Evolutionary conservation across 805 yeast species (phyloP), one percentile per base, ranked within the genome.

Genomic region (Saccharomycopsis capsularis): DNA sequence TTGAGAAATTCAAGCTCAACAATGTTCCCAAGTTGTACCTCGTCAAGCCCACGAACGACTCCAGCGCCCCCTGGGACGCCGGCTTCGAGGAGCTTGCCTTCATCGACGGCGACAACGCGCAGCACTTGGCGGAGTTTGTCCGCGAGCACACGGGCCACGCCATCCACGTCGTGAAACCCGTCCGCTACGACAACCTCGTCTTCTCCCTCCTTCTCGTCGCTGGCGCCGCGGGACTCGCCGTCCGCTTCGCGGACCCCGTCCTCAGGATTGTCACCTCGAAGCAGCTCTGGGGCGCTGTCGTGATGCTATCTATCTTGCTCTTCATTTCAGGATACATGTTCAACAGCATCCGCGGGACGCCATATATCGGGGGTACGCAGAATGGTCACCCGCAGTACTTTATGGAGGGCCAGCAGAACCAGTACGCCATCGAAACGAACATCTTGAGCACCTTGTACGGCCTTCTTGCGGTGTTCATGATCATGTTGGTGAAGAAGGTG

Each of bases 291-390:
- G 83, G 85, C 40, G 76, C 79, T 1, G 40, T 76, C 9, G 74
- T 85, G 2, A 69, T 85, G n/a, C 68, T 84, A 49, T 57, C 76
- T 18, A 74, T 86, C 34, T 68, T 90, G 52, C 67, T 89, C 57
- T 85, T 90, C 71, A 79, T 77, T 42, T 72, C 91, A 5, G 99
- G 99, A 16, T 85, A 89, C 67, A 93, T 93, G 99, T 93, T 80
- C 75, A 90, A 88, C 64, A 76, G 78, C 56, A 93, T 93, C 55
- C 79, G 97, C 64, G 75, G 76, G 35, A 73, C 82, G 4, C 89
- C 74, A 27, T 68, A 73, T 54, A 69, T 75, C 34, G 76, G 76
- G 29, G 63, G 65, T 40, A 63, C 65, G 40, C 63, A 62, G 34
- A 57, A 63, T 40, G 77, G 77, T 42, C 62, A 61, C 23, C 63